Percentiles rank a stretch among this genome's conserved stretches.
These are phyloP conservation scores for Cutaneotrichosporon cyanovorans DNA, from an alignment of 1,284 basidiomycete species.

Conservation along the genomic window DNA sequence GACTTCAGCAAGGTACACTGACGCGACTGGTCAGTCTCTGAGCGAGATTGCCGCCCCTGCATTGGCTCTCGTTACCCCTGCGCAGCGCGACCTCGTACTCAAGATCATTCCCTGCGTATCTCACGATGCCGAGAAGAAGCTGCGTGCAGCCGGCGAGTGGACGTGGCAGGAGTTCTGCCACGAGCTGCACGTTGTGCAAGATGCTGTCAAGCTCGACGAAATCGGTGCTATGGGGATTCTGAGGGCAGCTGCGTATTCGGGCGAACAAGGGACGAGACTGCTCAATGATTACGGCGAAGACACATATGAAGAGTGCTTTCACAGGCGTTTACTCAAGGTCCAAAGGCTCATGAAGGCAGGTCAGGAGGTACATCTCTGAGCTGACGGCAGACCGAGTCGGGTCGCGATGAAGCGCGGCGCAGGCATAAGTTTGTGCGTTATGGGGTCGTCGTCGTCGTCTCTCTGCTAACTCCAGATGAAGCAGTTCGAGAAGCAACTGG, in stretches of 20 bases:
- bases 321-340: no score
- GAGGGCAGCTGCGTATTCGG: conserved; percentile 75
- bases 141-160: conserved; percentile 54
- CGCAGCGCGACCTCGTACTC: conserved; percentile 30
- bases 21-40: conserved; percentile 22
- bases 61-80: conserved; percentile 13
- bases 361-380: conserved; percentile 55
- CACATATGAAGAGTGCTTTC: conserved; percentile 55
- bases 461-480: no score
- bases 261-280: conserved; percentile 39
- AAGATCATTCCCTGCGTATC: conserved; percentile 72
- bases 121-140: conserved; percentile 74
- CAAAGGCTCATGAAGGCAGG: conserved; percentile 76
- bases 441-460: no score
- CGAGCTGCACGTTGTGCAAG: conserved; percentile 85
- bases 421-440: background rate
- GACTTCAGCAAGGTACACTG: conserved; percentile 33
- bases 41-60: conserved; percentile 20
- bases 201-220: conserved; percentile 84
- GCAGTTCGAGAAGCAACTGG: no score
- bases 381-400: no score
- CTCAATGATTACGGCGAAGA: conserved; percentile 48
- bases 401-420: background rate
- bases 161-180: conserved; percentile 65
- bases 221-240: conserved; percentile 85